Conservation (phyloP, 345 rosid genomes). For the Pseudoturritis turrita region DNA sequence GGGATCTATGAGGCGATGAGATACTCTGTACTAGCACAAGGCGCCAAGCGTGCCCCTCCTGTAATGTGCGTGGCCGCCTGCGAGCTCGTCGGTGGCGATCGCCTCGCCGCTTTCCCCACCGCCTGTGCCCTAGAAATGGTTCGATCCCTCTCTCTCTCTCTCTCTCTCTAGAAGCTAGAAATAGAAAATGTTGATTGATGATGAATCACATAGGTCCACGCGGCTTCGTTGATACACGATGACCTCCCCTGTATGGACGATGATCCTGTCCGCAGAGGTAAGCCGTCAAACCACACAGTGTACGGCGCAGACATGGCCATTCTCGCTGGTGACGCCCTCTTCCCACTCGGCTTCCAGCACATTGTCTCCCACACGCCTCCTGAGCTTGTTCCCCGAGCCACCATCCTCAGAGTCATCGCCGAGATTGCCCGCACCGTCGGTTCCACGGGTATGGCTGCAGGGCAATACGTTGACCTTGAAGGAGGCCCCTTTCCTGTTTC, state of each 20-base stretch:
- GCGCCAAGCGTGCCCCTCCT: constrained; percentile 91
- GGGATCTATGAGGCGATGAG: constrained; percentile 92
- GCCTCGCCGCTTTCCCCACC: constrained; percentile 88
- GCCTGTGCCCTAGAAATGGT: constrained; percentile 99
- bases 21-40: constrained; percentile 76
- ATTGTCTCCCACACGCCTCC: constrained; percentile 74
- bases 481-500: constrained; percentile 58
- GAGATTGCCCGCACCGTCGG: constrained; percentile 96
- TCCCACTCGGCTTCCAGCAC: constrained; percentile 90
- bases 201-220: constrained; percentile 40
- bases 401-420: constrained; percentile 63
- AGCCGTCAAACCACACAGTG: constrained; percentile 78
- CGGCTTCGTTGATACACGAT: constrained; percentile 87
- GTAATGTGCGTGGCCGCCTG: constrained; percentile 93
- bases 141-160: background rate
- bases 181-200: background rate
- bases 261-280: constrained; percentile 75
- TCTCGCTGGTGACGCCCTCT: constrained; percentile 95
- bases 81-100: constrained; percentile 79
- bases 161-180: background rate
- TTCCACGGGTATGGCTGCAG: constrained; percentile 95
- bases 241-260: constrained; percentile 98
- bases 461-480: constrained; percentile 87
- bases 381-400: constrained; percentile 58
- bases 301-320: constrained; percentile 82